phyloP scores from a whole-genome alignment of 1,284 basidiomycete species.

The Cutaneotrichosporon sp. region DNA sequence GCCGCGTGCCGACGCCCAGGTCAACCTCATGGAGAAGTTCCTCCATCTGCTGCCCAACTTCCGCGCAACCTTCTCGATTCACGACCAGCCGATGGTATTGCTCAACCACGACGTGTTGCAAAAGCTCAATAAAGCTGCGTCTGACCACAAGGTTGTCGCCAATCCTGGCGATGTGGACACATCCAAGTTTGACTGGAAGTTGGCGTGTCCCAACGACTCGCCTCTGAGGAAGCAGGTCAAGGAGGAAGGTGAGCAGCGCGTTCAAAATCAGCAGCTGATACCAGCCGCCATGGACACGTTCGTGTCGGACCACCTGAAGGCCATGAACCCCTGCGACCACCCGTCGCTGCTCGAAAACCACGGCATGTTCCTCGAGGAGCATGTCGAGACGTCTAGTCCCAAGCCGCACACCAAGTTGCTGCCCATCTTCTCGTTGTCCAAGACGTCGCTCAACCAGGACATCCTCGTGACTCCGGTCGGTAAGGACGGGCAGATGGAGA shows the following conservation, averaged over 20 bases:
- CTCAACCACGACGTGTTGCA: conserved; percentile 43
- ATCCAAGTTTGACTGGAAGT: conserved; percentile 42
- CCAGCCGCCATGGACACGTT: conserved; percentile 46
- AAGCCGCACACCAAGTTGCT: conserved; percentile 51
- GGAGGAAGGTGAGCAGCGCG: conserved; percentile 39
- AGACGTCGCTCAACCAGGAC: conserved; percentile 50
- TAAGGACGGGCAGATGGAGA: conserved; percentile 45
- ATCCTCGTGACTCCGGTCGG: conserved; percentile 54
- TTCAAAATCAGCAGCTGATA: conserved; percentile 1
- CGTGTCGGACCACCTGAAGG: conserved; percentile 41
- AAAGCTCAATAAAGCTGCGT: conserved; percentile 45
- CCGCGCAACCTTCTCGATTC: conserved; percentile 52
- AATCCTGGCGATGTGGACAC: conserved; percentile 44
- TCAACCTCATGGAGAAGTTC: conserved; percentile 55
- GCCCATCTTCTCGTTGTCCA: conserved; percentile 51
- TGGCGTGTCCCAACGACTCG: conserved; percentile 48
- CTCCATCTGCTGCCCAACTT: conserved; percentile 33
- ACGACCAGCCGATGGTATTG: conserved; percentile 53
- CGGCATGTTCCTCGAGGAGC: conserved; percentile 51
- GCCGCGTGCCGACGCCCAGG: conserved; percentile 50
- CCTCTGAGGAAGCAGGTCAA: conserved; percentile 41
- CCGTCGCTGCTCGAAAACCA: conserved; percentile 51
- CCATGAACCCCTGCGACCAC: conserved; percentile 54
- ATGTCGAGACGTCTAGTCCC: conserved; percentile 43
- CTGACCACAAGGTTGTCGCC: conserved; percentile 36